Percentiles rank a stretch among this genome's conserved stretches.
These are phyloP conservation scores for Sporisorium sorghi DNA, from an alignment of 1,284 basidiomycete genomes.

Conservation along the genomic window DNA sequence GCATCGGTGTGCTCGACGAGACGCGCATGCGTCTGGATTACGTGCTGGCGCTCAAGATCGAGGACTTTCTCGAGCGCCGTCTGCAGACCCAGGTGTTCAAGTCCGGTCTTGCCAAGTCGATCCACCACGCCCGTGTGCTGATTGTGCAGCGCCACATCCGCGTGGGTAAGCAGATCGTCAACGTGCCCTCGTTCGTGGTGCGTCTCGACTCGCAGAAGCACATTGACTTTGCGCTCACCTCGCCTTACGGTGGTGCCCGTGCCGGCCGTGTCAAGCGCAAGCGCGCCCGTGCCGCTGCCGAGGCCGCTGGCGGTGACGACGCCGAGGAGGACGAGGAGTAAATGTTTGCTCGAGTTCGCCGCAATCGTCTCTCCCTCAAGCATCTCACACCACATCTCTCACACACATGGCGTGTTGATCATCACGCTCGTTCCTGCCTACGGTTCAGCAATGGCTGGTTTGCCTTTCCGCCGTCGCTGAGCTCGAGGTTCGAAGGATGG, in stretches of 20 bases:
- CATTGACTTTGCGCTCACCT: constrained; percentile 98
- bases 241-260: constrained; percentile 96
- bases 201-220: constrained; percentile 77
- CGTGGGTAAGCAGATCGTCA: constrained; percentile 99
- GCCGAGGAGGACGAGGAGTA: constrained; percentile 75
- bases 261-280: constrained; percentile 99
- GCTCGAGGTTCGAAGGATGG: neutral
- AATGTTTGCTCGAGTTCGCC: constrained; percentile 7
- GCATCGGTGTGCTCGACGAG: constrained; percentile 99
- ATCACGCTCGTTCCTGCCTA: constrained; percentile 2
- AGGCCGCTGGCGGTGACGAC: constrained; percentile 88
- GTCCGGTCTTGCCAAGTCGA: constrained; percentile 95
- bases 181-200: constrained; percentile 98
- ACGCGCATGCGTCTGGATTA: constrained; percentile 89
- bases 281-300: constrained; percentile 91
- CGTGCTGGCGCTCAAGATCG: constrained; percentile 97
- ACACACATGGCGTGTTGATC: constrained; percentile 7
- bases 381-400: neutral
- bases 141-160: constrained; percentile 97
- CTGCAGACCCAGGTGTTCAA: constrained; percentile 99
- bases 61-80: constrained; percentile 99
- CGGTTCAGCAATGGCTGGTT: constrained; percentile 13
- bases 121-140: constrained; percentile 97
- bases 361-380: neutral
- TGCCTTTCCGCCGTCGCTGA: constrained; percentile 35